Conservation (phyloP, 1,139 yeast genomes). For the Tardiomyces blankii region DNA sequence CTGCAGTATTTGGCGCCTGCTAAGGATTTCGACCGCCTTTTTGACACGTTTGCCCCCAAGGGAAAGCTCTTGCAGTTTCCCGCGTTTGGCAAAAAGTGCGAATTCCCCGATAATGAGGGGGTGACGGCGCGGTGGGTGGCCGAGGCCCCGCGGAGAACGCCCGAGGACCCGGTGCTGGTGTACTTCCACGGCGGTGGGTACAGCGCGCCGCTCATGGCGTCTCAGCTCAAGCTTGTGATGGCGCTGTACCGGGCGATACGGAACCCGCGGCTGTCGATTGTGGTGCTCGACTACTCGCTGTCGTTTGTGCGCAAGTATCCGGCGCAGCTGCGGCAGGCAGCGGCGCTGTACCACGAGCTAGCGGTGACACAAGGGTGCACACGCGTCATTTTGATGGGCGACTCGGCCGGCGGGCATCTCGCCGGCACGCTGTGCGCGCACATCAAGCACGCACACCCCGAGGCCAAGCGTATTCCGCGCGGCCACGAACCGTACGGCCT, state of each 20-base stretch:
- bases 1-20: background rate
- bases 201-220: background rate
- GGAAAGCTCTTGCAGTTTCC: background rate
- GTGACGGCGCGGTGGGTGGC: background rate
- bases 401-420: slow-evolving; percentile 14
- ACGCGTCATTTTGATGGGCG: slow-evolving; percentile 11
- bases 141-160: background rate
- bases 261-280: slow-evolving; percentile 17
- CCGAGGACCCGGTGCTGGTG: background rate
- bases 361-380: slow-evolving; percentile 17
- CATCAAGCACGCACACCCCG: background rate
- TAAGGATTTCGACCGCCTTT: background rate
- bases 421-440: slow-evolving; percentile 6
- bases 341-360: slow-evolving; percentile 24
- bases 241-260: background rate
- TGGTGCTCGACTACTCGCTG: slow-evolving; percentile 33
- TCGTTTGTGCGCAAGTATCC: slow-evolving; percentile 30
- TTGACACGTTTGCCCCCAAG: background rate
- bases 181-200: background rate
- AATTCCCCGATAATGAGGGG: background rate
- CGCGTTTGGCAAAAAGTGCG: background rate
- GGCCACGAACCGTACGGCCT: background rate
- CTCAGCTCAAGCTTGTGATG: background rate
- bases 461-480: background rate
- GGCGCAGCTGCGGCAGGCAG: slow-evolving; percentile 31